Base-by-base conservation (phyloP, 2,329 filamentous ascomycete species). In the Sclerotinia borealis region DNA sequence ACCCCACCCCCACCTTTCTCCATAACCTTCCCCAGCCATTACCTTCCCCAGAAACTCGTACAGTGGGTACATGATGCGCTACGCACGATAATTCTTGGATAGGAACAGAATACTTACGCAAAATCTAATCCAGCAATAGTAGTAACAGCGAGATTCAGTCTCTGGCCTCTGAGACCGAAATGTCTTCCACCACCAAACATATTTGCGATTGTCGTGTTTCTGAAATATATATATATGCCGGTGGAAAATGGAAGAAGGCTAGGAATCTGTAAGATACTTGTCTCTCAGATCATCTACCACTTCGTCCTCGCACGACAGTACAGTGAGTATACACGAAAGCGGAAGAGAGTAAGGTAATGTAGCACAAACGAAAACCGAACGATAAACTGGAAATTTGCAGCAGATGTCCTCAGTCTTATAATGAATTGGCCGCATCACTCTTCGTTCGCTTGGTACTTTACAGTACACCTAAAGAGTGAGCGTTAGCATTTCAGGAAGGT, bases 101-200 rank as follows among this genome's bases (percentile, higher is more conserved):
- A 48, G n/a, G 22, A 56, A 22, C n/a, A 17, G 34, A 75, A 83
- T 29, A 83, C 67, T 72, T 63, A 85, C 67, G 90, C 78, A 73
- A 91, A 91, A 75, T 91, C 88, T 56, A 87, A 83, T 71, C 88
- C 89, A 64, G 89, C 89, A 70, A 91, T 83, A n/a, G 86, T 77
- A 66, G 85, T 85, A 69, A 92, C 85, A 61, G 87, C 87, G 75
- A 84, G 81, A 78, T 88, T 90, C 68, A 91, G 84, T 74, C 77
- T 76, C 39, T 81, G 78, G 77, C 89, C 89, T 62, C 81, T 81
- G 66, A 91, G 81, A 75, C 89, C 88, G 69, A 89, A 85, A 71
- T 82, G 90, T 64, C 75, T 77, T 48, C 47, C 48, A 15, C 52
- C 39, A 17, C 69, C 60, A 66, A 68, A 64, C 63, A 70, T 70